Conservation (phyloP, 345 rosid species). For the Eucalyptus rudis region DNA sequence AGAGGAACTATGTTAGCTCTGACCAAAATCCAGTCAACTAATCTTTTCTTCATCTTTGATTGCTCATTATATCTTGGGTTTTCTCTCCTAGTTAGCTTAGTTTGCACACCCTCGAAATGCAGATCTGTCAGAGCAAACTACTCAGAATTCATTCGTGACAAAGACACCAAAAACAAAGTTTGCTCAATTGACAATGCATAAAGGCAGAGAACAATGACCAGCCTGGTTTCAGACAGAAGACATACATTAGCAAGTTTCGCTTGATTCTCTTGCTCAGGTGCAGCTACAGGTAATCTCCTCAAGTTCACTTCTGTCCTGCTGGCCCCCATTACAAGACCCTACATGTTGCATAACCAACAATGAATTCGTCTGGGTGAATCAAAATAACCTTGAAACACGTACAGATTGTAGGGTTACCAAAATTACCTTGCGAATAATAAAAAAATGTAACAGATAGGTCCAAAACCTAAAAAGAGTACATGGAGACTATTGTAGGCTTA, state of each 20-base stretch:
- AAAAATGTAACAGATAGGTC: too few species aligned
- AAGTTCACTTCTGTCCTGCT: conserved; percentile 74
- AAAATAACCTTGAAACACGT: neutral
- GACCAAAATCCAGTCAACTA: neutral
- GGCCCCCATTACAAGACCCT: conserved; percentile 35
- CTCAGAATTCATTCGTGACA: neutral
- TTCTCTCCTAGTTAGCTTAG: neutral
- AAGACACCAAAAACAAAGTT: neutral
- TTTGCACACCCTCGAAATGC: neutral
- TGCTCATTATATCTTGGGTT: neutral
- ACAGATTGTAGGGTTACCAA: neutral
- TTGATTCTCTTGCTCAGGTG: conserved; percentile 69
- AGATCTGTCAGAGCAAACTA: neutral
- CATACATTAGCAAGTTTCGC: conserved; percentile 68
- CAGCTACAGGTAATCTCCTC: conserved; percentile 59
- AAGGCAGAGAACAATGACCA: neutral
- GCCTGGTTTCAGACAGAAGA: neutral
- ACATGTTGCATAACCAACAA: neutral
- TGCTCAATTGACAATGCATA: neutral
- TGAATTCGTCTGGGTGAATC: neutral
- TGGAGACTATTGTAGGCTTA: too few species aligned
- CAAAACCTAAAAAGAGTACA: too few species aligned
- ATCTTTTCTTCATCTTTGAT: neutral
- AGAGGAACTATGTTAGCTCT: neutral
- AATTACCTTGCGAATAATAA: neutral